Base-by-base conservation (phyloP, 148 eudicot genomes). In the Polygonum maritimum region DNA sequence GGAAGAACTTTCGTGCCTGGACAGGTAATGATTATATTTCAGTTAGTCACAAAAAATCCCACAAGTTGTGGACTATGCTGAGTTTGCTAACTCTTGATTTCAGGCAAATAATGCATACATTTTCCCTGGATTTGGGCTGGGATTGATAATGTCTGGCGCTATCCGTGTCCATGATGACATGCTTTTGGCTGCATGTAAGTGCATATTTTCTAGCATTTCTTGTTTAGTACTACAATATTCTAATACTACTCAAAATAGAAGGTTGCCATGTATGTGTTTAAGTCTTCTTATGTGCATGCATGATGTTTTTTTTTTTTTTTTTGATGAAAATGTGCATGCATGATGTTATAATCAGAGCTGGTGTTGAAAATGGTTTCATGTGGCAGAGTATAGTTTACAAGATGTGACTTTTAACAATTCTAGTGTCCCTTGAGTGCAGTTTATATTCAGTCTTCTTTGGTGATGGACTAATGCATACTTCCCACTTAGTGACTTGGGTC, bases 141-240 rank as follows among this genome's bases (percentile, higher is more conserved):
- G 98, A 35, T 82, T 95, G 85, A 89, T 95, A 48, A 92, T 95
- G 22, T 90, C 98, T 75, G 98, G 98, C 75, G 97, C 98, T 67
- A 88, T 95, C 80, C 98, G 98, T 58, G 98, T 94, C 75, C 98
- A 94, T 69, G 95, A 94, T 78, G 98, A 95, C 82, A 95, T 95
- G 97, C 98, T 95, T 79, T 81, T 95, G 78, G 97, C 89, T 74
- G 98, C 98, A 33, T 90, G 98, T 95, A 88, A 90, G 98, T 88
- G 77, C 75, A 5, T 14, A 6, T 45, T 11, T 48, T 4, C 33
- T 65, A 67, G 18, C 11, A 36, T 65, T 36, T 35, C 19, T 65
- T 36, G 44, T 41, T 67, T 35, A 35, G 7, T 26, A 1, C 4
- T 14, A 0, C 13, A 57, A 5, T 14, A 49, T 13, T 49, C 1